Evolutionary conservation across 2,329 filamentous ascomycete genomes (phyloP), one percentile per base, ranked within the genome.

Genomic region (Xenoacremonium recifei): DNA sequence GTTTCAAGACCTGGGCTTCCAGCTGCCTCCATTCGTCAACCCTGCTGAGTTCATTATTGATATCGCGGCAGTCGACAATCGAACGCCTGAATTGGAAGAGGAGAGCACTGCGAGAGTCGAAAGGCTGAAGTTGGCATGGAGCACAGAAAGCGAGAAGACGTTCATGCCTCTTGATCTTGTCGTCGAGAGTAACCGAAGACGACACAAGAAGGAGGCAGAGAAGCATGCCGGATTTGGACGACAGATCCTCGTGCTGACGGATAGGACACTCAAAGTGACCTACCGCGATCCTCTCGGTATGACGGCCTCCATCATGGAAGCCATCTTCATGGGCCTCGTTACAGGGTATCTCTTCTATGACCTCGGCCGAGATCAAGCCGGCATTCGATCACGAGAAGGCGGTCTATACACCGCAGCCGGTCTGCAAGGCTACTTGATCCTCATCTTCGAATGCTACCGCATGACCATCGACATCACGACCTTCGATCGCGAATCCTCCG

Each of bases 21-120:
- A 76, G 11, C 66, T 89, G 33, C 86, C 85, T 1, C 68, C 80
- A 0, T 89, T 89, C 53, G 84, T 88, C 34, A 91, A 91, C 52
- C 87, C 87, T 0, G 87, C 87, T 2, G 87, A 91, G 51, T 85
- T 84, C 56, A 63, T 89, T 37, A 84, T 91, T 41, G 87, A 91
- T 50, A 71, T 87, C 21, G 82, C 86, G 2, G 86, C 87, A 5
- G 71, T 89, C 10, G 87, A 91, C 55, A 88, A 82, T 53, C 77
- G 87, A 5, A 83, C 79, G 0, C 73, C 78, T 0, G 82, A 87
- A 51, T 67, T 84, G 4, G 87, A 91, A 56, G 65, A 67, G 12
- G 70, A 73, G 25, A 85, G 80, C 0, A 71, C 71, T 12, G 66
- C 70, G 1, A 73, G 85, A 7, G 82, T 90, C 1, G 68, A 80